A percentile compares a stretch with the other conserved stretches of the same genome.
Conservation (phyloP, 2,329 filamentous ascomycete species). For the Fulvia fulva region DNA sequence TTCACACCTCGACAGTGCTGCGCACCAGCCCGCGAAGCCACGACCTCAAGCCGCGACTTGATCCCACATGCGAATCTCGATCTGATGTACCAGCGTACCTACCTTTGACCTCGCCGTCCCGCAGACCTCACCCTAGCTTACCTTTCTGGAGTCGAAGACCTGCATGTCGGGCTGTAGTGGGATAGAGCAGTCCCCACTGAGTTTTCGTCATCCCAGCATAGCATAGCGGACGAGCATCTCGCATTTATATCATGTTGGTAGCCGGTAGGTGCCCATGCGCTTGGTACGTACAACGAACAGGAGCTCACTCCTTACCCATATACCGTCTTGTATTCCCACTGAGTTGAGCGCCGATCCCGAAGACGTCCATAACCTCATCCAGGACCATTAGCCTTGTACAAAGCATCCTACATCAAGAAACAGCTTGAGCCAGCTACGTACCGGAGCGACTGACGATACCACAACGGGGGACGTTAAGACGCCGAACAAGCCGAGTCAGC, state of each 20-base stretch:
- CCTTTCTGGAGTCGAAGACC: constrained; percentile 14
- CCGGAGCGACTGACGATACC: background rate
- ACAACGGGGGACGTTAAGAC: constrained; percentile 23
- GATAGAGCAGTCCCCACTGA: constrained; percentile 17
- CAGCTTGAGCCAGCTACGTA: background rate
- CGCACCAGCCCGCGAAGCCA: background rate
- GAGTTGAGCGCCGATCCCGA: background rate
- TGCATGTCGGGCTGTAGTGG: constrained; percentile 19
- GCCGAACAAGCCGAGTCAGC: constrained; percentile 18
- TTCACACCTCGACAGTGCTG: background rate
- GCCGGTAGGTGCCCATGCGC: constrained; percentile 10
- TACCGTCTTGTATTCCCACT: background rate
- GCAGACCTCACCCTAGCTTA: constrained; percentile 18
- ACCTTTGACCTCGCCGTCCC: constrained; percentile 18
- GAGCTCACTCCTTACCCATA: constrained; percentile 13
- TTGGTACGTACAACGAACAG: constrained; percentile 11
- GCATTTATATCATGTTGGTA: constrained; percentile 17
- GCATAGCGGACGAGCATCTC: constrained; percentile 12
- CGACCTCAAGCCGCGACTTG: constrained; percentile 16
- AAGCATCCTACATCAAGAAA: background rate
- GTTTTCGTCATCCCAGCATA: constrained; percentile 24
- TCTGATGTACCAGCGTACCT: constrained; percentile 14
- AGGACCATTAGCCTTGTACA: background rate
- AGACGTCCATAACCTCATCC: background rate
- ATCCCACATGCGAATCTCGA: constrained; percentile 21